Conservation (phyloP, 129 eudicot species). For the Smallanthus sonchifolius region DNA sequence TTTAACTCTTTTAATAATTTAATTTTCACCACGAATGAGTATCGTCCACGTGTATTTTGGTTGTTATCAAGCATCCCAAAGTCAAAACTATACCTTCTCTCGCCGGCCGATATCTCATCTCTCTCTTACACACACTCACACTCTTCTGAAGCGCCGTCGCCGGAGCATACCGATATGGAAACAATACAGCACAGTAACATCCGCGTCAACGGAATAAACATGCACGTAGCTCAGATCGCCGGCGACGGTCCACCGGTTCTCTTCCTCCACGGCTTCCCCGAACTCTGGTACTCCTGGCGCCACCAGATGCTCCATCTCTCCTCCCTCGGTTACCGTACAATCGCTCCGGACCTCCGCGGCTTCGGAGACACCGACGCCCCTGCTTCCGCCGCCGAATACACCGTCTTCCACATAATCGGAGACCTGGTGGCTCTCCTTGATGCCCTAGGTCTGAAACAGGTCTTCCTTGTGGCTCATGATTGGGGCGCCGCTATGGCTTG, state of each 20-base stretch:
- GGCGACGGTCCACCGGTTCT: conserved; percentile 60
- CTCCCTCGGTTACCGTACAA: conserved; percentile 59
- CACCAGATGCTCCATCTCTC: conserved; percentile 72
- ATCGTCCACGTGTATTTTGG: neutral
- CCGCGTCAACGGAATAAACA: conserved; percentile 57
- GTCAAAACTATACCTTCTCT: neutral
- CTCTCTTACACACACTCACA: neutral
- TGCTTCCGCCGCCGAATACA: conserved; percentile 49
- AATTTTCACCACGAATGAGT: neutral
- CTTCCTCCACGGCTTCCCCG: conserved; percentile 91
- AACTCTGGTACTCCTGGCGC: conserved; percentile 51
- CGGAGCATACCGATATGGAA: conserved; percentile 39
- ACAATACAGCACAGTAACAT: conserved; percentile 50
- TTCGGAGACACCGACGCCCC: conserved; percentile 87
- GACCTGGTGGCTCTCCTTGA: conserved; percentile 67
- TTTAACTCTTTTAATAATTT: neutral
- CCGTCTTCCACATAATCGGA: conserved; percentile 65
- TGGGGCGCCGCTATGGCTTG: conserved; percentile 78
- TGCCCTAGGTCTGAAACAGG: conserved; percentile 37
- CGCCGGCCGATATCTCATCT: neutral
- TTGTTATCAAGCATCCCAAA: neutral
- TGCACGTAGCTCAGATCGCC: conserved; percentile 67
- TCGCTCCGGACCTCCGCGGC: conserved; percentile 93
- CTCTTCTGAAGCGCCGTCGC: neutral
- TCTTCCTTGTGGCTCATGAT: conserved; percentile 75